A percentile compares a stretch with the other conserved stretches of the same genome.
Conservation (phyloP, 257 asterid genomes). For the Solanum lycopersicoides region DNA sequence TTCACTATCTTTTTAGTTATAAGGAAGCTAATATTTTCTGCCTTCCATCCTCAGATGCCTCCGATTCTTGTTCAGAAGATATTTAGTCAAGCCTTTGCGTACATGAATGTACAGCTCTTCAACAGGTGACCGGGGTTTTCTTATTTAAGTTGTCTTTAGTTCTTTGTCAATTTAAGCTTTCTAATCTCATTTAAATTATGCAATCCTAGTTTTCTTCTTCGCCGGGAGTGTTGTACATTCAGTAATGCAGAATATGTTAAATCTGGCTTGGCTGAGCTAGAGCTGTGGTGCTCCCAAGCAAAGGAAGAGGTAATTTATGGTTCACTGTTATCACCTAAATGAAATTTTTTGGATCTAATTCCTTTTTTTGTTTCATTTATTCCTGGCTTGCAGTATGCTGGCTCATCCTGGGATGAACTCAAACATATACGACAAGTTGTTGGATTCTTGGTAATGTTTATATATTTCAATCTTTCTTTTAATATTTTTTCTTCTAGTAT, state of each 20-base stretch:
- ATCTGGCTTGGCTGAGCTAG: constrained; percentile 90
- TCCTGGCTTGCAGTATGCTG: constrained; percentile 62
- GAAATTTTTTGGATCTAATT: background rate
- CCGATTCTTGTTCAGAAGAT: constrained; percentile 86
- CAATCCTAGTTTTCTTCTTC: constrained; percentile 32
- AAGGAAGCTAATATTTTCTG: background rate
- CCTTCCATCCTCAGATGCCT: constrained; percentile 52
- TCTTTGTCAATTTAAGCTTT: background rate
- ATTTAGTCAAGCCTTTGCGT: constrained; percentile 69
- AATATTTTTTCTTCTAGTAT: background rate
- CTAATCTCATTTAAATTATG: background rate
- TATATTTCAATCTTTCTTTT: background rate
- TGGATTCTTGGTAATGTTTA: constrained; percentile 87
- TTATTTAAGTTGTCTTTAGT: background rate
- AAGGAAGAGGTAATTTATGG: constrained; percentile 64
- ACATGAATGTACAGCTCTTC: constrained; percentile 74
- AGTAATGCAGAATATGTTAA: constrained; percentile 94
- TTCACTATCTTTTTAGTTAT: background rate
- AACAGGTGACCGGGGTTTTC: constrained; percentile 45
- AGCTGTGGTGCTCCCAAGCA: constrained; percentile 94
- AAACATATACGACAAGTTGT: constrained; percentile 95
- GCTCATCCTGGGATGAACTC: constrained; percentile 97
- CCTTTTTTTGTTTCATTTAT: background rate
- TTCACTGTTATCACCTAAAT: background rate
- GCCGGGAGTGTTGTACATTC: constrained; percentile 92